Evolutionary conservation across 257 asterid genomes (phyloP).

Genomic region (Vinca minor): DNA sequence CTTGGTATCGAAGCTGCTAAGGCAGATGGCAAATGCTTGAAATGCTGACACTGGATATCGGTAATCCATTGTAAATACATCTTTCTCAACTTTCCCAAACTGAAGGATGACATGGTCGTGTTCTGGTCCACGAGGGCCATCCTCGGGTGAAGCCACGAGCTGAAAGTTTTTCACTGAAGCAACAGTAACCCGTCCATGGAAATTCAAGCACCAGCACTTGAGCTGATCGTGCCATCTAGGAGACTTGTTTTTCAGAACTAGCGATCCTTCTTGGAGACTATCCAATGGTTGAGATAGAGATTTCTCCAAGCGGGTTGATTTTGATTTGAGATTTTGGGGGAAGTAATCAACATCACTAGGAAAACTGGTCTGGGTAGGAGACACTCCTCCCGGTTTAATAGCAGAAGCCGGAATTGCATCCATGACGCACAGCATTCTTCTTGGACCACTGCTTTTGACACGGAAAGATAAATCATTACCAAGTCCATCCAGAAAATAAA

Average conservation of each 20-base stretch:
- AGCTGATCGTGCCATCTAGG: constrained; percentile 97
- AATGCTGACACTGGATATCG: constrained; percentile 79
- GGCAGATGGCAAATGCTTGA: constrained; percentile 55
- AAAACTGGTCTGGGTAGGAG: constrained; percentile 52
- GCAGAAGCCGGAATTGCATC: constrained; percentile 63
- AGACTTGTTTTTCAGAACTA: constrained; percentile 66
- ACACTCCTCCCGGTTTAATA: constrained; percentile 61
- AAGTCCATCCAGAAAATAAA: neutral
- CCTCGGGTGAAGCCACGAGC: constrained; percentile 76
- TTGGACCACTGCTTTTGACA: constrained; percentile 60
- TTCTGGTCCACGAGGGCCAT: constrained; percentile 51
- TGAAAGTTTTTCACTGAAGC: constrained; percentile 94
- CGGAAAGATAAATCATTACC: neutral
- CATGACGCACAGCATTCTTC: constrained; percentile 75
- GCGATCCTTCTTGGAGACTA: constrained; percentile 32
- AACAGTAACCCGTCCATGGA: constrained; percentile 84
- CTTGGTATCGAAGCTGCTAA: constrained; percentile 85
- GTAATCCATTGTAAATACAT: constrained; percentile 85
- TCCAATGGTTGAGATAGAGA: constrained; percentile 31
- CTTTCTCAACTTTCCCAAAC: constrained; percentile 94
- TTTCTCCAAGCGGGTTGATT: constrained; percentile 36
- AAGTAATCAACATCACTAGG: constrained; percentile 42
- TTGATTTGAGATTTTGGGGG: constrained; percentile 44
- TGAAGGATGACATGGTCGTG: constrained; percentile 73
- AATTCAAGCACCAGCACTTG: constrained; percentile 95